Base-by-base conservation (phyloP, 1,139 yeast genomes). In the Zygoascus hellenicus region DNA sequence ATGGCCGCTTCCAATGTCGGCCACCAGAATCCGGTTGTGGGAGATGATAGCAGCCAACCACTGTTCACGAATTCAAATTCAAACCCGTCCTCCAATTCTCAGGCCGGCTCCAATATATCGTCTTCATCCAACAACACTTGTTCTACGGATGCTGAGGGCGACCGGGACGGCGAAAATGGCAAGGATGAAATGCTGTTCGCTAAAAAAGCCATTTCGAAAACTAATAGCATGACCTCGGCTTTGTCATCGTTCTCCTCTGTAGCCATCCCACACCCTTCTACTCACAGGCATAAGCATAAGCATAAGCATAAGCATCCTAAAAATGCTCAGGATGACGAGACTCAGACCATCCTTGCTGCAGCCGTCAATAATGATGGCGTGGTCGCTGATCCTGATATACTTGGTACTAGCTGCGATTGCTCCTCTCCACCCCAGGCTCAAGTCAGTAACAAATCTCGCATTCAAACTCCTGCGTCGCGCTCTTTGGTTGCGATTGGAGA, bases 381-480 rank as follows among this genome's bases (percentile, higher is more conserved):
- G 22, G 50, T 48, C 19, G 48, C 31, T 14, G 41, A 43, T 34
- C 42, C 36, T 14, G 14, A 19, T 3, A 43, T 43, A 17, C 40
- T 56, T 16, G 57, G 57, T 32, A 54, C 59, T 17, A 50, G 54
- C 14, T 57, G 59, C 38, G 59, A 56, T 19, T 56, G 58, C 54
- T 32, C 48, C 35, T 54, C 56, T 19, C 46, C 51, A 2, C 47
- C 49, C 3, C 39, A 44, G 31, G 47, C 40, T 26, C 49, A 46
- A 19, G 47, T 61, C 14, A 55, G 56, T 48, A 60, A 60, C 54
- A 56, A 56, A 38, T 54, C 57, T 37, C 55, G 65, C 11, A 64
- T 64, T 45, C 59, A 61, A 42, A 63, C 64, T 26, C 68, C 68
- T 15, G 67, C 66, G 9, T 52, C 62, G 9, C 48, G 58, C n/a